These are phyloP conservation scores for Gamsiella multidivaricata DNA, from an alignment of 192 early-diverging fungal species.

Conservation along the genomic window DNA sequence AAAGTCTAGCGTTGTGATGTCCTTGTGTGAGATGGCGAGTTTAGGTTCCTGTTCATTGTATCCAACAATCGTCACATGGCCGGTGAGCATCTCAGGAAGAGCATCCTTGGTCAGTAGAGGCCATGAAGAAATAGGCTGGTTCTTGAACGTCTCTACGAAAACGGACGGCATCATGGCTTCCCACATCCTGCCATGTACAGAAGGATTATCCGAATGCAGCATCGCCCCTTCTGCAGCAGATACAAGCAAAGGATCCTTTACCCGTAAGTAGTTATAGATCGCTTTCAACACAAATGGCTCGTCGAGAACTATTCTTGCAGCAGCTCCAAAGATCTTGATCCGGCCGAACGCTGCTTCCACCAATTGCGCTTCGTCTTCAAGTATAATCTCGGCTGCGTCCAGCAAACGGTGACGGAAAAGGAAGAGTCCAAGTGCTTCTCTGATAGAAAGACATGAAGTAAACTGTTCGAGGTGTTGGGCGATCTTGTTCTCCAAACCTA, in stretches of 20 bases:
- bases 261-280: conserved; percentile 3
- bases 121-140: conserved; percentile 24
- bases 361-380: conserved; percentile 16
- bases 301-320: conserved; percentile 24
- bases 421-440: conserved; percentile 14
- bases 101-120: conserved; percentile 12
- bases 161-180: conserved; percentile 26
- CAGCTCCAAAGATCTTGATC: conserved; percentile 22
- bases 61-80: conserved; percentile 30
- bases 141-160: conserved; percentile 32
- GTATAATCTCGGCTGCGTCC: conserved; percentile 10
- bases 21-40: conserved; percentile 24
- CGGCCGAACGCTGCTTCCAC: conserved; percentile 36
- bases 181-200: conserved; percentile 33
- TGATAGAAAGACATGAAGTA: background rate
- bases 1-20: conserved; percentile 19
- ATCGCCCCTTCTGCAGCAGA: conserved; percentile 24
- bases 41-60: conserved; percentile 13
- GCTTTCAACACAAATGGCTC: conserved; percentile 31
- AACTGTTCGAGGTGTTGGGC: background rate
- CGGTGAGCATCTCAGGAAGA: conserved; percentile 12
- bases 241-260: conserved; percentile 25
- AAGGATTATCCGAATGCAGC: conserved; percentile 5
- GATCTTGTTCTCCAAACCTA: conserved; percentile 21
- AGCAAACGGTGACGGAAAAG: conserved; percentile 22